phyloP scores from a whole-genome alignment of 148 eudicot species.

The Arbutus unedo region DNA sequence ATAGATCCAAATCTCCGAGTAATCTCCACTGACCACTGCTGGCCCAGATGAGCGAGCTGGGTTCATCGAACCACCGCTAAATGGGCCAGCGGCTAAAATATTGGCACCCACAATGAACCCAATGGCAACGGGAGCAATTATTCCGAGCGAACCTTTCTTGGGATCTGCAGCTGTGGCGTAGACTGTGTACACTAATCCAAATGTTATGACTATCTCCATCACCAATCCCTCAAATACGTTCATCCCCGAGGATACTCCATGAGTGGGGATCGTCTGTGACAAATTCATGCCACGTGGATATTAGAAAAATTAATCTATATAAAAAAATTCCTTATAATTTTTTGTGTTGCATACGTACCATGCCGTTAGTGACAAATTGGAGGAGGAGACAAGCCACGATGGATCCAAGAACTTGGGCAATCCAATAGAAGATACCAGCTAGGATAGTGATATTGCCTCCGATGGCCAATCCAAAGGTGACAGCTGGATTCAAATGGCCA shows the following conservation, averaged over 20 bases:
- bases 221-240: conserved; percentile 55
- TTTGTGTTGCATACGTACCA: conserved; percentile 24
- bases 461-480: conserved; percentile 80
- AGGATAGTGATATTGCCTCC: conserved; percentile 81
- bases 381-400: conserved; percentile 54
- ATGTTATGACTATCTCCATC: conserved; percentile 73
- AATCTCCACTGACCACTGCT: conserved; percentile 52
- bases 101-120: conserved; percentile 88
- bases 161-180: conserved; percentile 93
- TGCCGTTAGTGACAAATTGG: conserved; percentile 35
- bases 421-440: conserved; percentile 54
- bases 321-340: too few relatives aligned
- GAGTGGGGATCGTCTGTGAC: conserved; percentile 60
- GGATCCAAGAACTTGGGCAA: conserved; percentile 58
- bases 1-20: conserved; percentile 65
- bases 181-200: conserved; percentile 76
- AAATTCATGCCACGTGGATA: background rate
- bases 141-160: conserved; percentile 73
- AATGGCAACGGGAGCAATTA: conserved; percentile 73
- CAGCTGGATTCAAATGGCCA: conserved; percentile 87
- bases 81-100: conserved; percentile 81
- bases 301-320: background rate
- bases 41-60: conserved; percentile 94
- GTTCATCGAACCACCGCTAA: conserved; percentile 87
- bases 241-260: conserved; percentile 62